Evolutionary conservation across 257 asterid species (phyloP).

Genomic region (Lavandula angustifolia): DNA sequence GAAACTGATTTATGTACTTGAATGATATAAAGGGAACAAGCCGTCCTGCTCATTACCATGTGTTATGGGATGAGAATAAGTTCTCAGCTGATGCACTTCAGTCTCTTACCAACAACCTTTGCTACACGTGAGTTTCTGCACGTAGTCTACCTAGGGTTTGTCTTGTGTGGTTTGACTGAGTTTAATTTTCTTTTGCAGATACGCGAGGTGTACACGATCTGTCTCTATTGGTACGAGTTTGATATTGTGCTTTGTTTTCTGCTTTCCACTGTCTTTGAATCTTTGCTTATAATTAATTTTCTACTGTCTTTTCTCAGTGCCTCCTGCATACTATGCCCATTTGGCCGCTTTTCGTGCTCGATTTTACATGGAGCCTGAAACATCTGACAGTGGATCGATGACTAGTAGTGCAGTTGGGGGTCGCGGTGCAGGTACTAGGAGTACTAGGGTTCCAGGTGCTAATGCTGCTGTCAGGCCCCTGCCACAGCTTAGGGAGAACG

Average conservation of each 20-base stretch:
- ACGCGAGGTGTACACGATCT: slow-evolving; percentile 93
- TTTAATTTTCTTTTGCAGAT: slow-evolving; percentile 42
- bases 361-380: slow-evolving; percentile 89
- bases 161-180: background rate
- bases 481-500: slow-evolving; percentile 88
- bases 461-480: slow-evolving; percentile 79
- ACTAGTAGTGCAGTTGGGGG: slow-evolving; percentile 58
- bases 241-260: background rate
- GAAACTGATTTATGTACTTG: background rate
- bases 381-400: slow-evolving; percentile 82
- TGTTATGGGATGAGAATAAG: slow-evolving; percentile 91
- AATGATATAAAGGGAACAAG: slow-evolving; percentile 59
- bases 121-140: slow-evolving; percentile 72
- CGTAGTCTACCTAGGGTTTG: background rate
- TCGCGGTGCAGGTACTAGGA: slow-evolving; percentile 64
- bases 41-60: slow-evolving; percentile 96
- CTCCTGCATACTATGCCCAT: slow-evolving; percentile 96
- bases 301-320: slow-evolving; percentile 47
- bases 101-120: slow-evolving; percentile 78
- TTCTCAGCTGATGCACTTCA: slow-evolving; percentile 86
- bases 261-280: background rate
- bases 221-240: slow-evolving; percentile 78
- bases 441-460: slow-evolving; percentile 51
- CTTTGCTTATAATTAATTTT: background rate
- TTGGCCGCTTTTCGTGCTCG: slow-evolving; percentile 97